Conservation (phyloP, 495 filamentous ascomycete species). For the Lophiostoma macrostomum region DNA sequence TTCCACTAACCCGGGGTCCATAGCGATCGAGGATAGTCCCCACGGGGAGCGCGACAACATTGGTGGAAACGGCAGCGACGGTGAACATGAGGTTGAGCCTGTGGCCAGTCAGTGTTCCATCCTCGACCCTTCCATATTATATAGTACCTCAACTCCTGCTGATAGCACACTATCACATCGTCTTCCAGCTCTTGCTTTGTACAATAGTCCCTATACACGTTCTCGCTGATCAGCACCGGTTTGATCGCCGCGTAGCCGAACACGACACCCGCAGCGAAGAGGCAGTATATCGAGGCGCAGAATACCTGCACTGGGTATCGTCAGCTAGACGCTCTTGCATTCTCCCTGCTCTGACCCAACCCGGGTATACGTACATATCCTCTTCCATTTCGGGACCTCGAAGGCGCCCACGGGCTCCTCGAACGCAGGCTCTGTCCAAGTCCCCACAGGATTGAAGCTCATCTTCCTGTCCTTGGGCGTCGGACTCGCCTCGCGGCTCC, state of each 20-base stretch:
- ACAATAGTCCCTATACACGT: conserved; percentile 67
- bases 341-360: no score
- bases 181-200: conserved; percentile 55
- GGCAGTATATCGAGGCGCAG: conserved; percentile 72
- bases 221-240: conserved; percentile 72
- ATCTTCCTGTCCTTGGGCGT: conserved; percentile 38
- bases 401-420: conserved; percentile 42
- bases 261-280: conserved; percentile 74
- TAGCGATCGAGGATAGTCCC: conserved; percentile 82
- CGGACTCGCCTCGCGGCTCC: conserved; percentile 32
- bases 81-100: conserved; percentile 90
- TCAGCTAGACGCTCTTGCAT: background rate
- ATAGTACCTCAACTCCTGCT: conserved; percentile 67
- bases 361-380: conserved; percentile 44
- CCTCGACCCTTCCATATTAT: background rate
- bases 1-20: conserved; percentile 72
- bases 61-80: conserved; percentile 81
- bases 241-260: conserved; percentile 86
- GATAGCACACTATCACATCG: conserved; percentile 61
- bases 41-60: conserved; percentile 76
- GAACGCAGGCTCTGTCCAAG: conserved; percentile 34
- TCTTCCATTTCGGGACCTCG: conserved; percentile 51
- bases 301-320: conserved; percentile 54
- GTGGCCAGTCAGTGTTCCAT: background rate
- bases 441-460: conserved; percentile 43